phyloP scores from a whole-genome alignment of 441 rosid species.

The Gossypium davidsonii region DNA sequence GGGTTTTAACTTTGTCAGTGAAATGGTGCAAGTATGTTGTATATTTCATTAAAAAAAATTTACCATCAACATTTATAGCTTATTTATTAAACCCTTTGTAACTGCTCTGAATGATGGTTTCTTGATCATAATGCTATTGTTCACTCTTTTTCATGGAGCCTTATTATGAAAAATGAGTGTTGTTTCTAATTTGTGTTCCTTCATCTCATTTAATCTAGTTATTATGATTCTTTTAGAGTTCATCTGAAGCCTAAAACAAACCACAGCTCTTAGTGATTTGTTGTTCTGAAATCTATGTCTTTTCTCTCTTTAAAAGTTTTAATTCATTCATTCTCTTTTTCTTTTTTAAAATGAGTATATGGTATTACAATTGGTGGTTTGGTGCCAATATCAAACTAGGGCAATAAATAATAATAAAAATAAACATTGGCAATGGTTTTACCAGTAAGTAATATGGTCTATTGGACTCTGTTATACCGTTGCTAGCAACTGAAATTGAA shows the following conservation, averaged over 20 bases:
- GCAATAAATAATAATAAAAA: neutral
- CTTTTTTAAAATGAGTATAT: neutral
- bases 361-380: neutral
- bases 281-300: neutral
- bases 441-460: neutral
- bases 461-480: neutral
- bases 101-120: slow-evolving; percentile 2
- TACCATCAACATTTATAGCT: neutral
- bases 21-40: slow-evolving; percentile 91
- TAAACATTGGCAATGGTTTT: neutral
- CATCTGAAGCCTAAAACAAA: slow-evolving; percentile 1
- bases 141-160: neutral
- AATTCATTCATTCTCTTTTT: neutral
- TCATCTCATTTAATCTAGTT: neutral
- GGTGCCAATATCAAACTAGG: neutral
- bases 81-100: slow-evolving; percentile 2
- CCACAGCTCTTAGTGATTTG: neutral
- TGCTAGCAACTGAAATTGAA: neutral
- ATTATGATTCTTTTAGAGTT: neutral
- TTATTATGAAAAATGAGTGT: neutral
- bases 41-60: neutral
- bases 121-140: neutral
- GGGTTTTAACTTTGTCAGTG: slow-evolving; percentile 89
- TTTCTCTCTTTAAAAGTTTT: neutral
- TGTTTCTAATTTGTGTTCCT: neutral